Percentiles rank a stretch among this genome's conserved stretches.
Conservation (phyloP, 2,329 filamentous ascomycete species). For the Thermothelomyces thermophilus region DNA sequence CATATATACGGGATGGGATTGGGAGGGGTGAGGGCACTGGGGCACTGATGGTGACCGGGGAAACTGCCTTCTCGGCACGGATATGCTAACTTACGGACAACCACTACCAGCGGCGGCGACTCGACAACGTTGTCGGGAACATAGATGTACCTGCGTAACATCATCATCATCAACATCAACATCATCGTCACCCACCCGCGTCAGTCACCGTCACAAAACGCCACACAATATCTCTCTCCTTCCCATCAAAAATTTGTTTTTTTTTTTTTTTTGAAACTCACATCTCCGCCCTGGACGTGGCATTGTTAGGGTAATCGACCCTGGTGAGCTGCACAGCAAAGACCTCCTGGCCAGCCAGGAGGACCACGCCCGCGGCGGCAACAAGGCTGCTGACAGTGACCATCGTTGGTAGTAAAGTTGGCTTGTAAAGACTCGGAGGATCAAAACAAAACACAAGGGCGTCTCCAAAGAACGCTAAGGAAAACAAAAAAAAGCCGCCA, state of each 20-base stretch:
- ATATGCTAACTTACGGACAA: conserved; percentile 29
- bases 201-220: background rate
- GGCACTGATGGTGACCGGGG: too few species aligned
- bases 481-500: too few species aligned
- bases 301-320: conserved; percentile 33
- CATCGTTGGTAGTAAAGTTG: conserved; percentile 16
- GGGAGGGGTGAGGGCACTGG: too few species aligned
- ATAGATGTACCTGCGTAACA: conserved; percentile 28
- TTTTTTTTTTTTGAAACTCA: conserved; percentile 14
- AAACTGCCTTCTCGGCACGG: too few species aligned
- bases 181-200: too few species aligned
- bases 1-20: too few species aligned
- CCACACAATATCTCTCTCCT: background rate
- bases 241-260: too few species aligned
- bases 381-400: conserved; percentile 18
- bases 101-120: conserved; percentile 32
- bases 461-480: too few species aligned
- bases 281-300: conserved; percentile 33
- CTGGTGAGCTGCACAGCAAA: conserved; percentile 30
- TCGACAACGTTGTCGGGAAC: conserved; percentile 32
- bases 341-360: conserved; percentile 8
- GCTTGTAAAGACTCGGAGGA: background rate
- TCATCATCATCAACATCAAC: background rate
- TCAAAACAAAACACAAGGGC: background rate
- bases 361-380: conserved; percentile 19